These are phyloP conservation scores for Saturnispora galanensis DNA, from an alignment of 805 yeast genomes.

Conservation along the genomic window DNA sequence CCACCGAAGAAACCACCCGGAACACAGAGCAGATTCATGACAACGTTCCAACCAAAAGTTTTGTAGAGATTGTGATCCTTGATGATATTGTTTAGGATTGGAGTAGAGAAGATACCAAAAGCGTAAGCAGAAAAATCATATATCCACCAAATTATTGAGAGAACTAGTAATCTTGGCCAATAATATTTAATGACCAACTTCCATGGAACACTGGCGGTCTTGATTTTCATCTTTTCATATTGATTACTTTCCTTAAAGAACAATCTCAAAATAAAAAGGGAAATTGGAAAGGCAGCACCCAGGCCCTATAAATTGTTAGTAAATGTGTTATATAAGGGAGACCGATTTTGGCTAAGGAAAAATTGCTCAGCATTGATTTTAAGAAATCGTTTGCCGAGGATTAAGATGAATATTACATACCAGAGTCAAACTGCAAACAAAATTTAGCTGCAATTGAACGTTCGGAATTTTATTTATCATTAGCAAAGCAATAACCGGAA, in stretches of 20 bases:
- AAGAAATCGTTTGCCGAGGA: too few species aligned
- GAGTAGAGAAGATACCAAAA: conserved; percentile 74
- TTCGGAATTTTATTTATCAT: conserved; percentile 48
- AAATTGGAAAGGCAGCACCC: conserved; percentile 81
- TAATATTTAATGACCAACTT: conserved; percentile 64
- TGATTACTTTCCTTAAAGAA: conserved; percentile 65
- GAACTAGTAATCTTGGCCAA: conserved; percentile 67
- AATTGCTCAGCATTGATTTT: too few species aligned
- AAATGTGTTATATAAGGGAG: conserved; percentile 32
- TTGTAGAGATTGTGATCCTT: conserved; percentile 54
- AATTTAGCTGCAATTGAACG: too few species aligned
- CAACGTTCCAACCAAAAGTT: conserved; percentile 88
- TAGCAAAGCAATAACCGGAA: conserved; percentile 78
- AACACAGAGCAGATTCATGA: conserved; percentile 75
- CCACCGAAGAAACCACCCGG: conserved; percentile 92
- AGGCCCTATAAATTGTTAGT: conserved; percentile 84
- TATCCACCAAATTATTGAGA: conserved; percentile 79
- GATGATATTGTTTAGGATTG: conserved; percentile 51
- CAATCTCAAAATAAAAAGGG: conserved; percentile 68
- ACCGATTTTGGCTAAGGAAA: too few species aligned
- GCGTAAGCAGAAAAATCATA: conserved; percentile 86
- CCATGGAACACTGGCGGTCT: conserved; percentile 56
- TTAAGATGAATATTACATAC: too few species aligned
- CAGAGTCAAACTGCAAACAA: too few species aligned
- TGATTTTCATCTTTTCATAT: conserved; percentile 62